Evolutionary conservation across 1,139 yeast species (phyloP).

Genomic region (Groenewaldozyma auringiensis): DNA sequence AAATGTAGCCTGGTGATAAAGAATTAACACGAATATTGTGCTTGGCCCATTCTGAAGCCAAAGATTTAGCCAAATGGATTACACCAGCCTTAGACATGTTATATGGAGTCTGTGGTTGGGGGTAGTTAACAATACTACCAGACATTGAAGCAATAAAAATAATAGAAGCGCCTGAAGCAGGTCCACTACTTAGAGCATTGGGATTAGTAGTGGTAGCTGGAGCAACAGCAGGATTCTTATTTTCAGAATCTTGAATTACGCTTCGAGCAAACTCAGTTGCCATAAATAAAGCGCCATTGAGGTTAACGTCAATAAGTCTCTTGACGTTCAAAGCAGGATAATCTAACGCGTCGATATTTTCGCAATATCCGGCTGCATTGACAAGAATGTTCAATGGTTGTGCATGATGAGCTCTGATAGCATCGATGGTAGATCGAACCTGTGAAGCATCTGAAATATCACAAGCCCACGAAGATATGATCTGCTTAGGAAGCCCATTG

Average conservation of each 20-base stretch:
- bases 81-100: constrained; percentile 85
- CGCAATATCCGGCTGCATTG: constrained; percentile 81
- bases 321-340: constrained; percentile 69
- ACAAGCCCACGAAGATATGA: constrained; percentile 62
- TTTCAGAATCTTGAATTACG: constrained; percentile 38
- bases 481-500: constrained; percentile 11
- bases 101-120: constrained; percentile 79
- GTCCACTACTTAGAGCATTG: too few relatives aligned
- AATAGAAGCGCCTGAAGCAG: constrained; percentile 35
- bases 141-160: constrained; percentile 82
- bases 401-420: constrained; percentile 45
- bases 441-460: constrained; percentile 60
- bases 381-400: constrained; percentile 57
- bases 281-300: constrained; percentile 69
- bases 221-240: constrained; percentile 35
- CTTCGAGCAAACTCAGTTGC: constrained; percentile 59
- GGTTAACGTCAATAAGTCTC: constrained; percentile 60
- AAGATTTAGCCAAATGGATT: constrained; percentile 63
- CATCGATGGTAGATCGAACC: constrained; percentile 51
- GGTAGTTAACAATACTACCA: constrained; percentile 73
- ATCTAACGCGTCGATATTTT: constrained; percentile 68
- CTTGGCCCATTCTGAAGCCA: constrained; percentile 82
- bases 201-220: neutral
- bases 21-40: constrained; percentile 72
- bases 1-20: constrained; percentile 74